Conservation (phyloP, 2,329 filamentous ascomycete genomes). For the Curvularia sp. region DNA sequence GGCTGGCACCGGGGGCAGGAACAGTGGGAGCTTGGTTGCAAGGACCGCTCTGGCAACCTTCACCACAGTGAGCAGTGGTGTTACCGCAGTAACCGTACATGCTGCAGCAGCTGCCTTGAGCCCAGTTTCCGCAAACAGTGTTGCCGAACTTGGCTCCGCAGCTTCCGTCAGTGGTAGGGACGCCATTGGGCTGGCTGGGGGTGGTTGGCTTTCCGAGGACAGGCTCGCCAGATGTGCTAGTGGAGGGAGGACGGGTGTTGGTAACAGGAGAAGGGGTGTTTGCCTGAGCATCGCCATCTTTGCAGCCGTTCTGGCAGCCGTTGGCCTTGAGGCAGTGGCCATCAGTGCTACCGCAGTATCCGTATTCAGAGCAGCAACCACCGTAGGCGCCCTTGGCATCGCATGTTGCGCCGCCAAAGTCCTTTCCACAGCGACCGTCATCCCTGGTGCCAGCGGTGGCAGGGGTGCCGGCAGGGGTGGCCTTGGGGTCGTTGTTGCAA, state of each 20-base stretch:
- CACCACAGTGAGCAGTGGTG: slow-evolving; percentile 61
- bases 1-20: slow-evolving; percentile 53
- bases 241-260: slow-evolving; percentile 40
- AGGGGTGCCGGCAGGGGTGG: slow-evolving; percentile 19
- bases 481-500: slow-evolving; percentile 36
- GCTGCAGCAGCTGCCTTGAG: slow-evolving; percentile 62
- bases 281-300: slow-evolving; percentile 19
- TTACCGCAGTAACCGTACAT: slow-evolving; percentile 65
- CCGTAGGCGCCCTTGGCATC: slow-evolving; percentile 51
- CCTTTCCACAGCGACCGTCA: slow-evolving; percentile 53
- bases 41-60: slow-evolving; percentile 62
- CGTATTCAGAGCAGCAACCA: slow-evolving; percentile 50
- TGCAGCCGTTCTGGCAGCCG: slow-evolving; percentile 54
- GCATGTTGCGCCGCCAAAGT: slow-evolving; percentile 52
- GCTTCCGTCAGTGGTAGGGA: slow-evolving; percentile 59
- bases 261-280: slow-evolving; percentile 22
- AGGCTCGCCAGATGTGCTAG: slow-evolving; percentile 47
- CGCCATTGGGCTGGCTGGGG: slow-evolving; percentile 32
- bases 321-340: slow-evolving; percentile 48
- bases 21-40: slow-evolving; percentile 54
- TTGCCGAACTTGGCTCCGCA: slow-evolving; percentile 60
- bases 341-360: slow-evolving; percentile 50
- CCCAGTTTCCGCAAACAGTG: slow-evolving; percentile 62
- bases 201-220: slow-evolving; percentile 46
- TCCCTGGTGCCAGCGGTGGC: slow-evolving; percentile 25